Base-by-base conservation (phyloP, 495 filamentous ascomycete species). In the Immersiella caudata region DNA sequence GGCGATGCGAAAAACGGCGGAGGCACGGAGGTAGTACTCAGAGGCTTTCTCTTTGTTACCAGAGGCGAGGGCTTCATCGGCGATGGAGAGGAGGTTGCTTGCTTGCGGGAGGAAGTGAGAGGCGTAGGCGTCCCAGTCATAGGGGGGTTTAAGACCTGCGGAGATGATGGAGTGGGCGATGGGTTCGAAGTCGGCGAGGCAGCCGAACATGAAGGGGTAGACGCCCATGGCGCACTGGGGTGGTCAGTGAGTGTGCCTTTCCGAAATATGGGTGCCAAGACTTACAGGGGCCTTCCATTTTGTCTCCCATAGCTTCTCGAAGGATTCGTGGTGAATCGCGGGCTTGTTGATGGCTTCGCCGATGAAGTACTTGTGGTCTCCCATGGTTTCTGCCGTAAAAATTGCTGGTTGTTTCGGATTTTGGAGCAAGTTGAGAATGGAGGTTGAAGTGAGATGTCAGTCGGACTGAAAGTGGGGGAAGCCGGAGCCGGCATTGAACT, bases 131-230 rank as follows among this genome's bases (percentile, higher is more conserved):
- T 90, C 85, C 76, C 63, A 65, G 63, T 65, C 36, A 52, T 65
- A 65, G 29, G 63, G 63, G 18, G 26, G 27, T 6, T 51, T 49
- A 8, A 65, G 63, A 26, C 52, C 52, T 8, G 87, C 87, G 65
- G 79, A 76, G 58, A 88, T 85, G 24, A 91, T 71, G 56, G 82
- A 74, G 25, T 84, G 70, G 57, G 88, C 88, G 18, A 92, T 83
- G 1, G 88, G 87, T 72, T 88, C 79, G 66, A 93, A 92, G 73
- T 92, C 90, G 66, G 86, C 79, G 46, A 81, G 76, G 4, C 79
- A 75, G 16, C 87, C 85, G 70, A 90, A 90, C 78, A 90, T 89
- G 80, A 92, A 93, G 0, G 90, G 90, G 73, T 93, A 93, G 27
- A 92, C 78, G 9, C 88, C 87, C 81, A 84, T 87, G 36, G 72